A percentile compares a stretch with the other conserved stretches of the same genome.
Conservation (phyloP, 2,329 filamentous ascomycete genomes). For the Pseudogymnoascus sp. region DNA sequence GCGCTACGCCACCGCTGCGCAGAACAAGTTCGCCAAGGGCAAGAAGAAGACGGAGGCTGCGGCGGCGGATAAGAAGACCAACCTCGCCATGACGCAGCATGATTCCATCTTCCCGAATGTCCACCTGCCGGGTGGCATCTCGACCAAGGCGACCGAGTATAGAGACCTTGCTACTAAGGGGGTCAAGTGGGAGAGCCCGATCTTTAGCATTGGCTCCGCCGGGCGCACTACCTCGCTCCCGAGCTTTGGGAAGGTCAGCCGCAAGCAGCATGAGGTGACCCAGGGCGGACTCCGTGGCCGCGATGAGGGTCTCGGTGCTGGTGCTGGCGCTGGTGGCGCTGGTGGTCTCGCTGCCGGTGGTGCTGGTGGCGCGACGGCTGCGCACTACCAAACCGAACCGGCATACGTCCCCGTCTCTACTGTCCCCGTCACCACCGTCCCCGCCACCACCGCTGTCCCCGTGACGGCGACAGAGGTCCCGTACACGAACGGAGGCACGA, state of each 20-base stretch:
- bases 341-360: not conserved
- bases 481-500: not conserved
- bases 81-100: constrained; percentile 76
- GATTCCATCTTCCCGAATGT: constrained; percentile 91
- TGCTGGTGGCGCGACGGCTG: not conserved
- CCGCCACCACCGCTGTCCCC: not conserved
- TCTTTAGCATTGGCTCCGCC: constrained; percentile 81
- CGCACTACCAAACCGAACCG: not conserved
- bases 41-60: constrained; percentile 68
- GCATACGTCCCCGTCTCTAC: not conserved
- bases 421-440: not conserved
- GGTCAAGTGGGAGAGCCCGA: constrained; percentile 86
- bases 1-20: constrained; percentile 68
- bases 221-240: constrained; percentile 66
- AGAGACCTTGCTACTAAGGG: constrained; percentile 80
- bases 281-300: constrained; percentile 19
- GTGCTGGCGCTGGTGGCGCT: not conserved
- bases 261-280: constrained; percentile 38
- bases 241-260: constrained; percentile 40
- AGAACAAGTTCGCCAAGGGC: constrained; percentile 64
- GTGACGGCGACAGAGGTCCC: not conserved
- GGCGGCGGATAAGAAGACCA: constrained; percentile 66
- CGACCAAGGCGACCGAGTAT: constrained; percentile 89
- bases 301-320: not conserved
- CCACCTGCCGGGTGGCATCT: constrained; percentile 78